Evolutionary conservation across 768 basidiomycete genomes (phyloP), one percentile per base, ranked within the genome.

Genomic region (Podaxis carcinomalis): DNA sequence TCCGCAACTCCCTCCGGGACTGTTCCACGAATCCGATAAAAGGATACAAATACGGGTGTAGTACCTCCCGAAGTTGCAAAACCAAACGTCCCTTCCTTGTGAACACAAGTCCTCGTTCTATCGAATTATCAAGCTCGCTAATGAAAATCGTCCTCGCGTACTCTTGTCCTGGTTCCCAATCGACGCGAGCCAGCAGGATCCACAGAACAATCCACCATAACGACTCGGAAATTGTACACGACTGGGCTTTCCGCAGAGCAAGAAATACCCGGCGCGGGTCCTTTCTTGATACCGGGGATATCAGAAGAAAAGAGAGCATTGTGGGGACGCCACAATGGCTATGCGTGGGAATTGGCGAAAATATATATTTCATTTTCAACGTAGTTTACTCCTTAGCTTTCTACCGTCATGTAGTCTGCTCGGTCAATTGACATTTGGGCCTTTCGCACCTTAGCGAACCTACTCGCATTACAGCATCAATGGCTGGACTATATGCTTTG

Each of bases 181-280:
- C 10, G 6, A 52, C 11, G 6, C 51, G 32, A 9, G 9, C 27
- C 7, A 36, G 27, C 5, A 35, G 16, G 16, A 62, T 32, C 47
- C 55, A 62, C 10, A 62, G 27, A 3, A 32, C 11, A 7, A 62
- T 47, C 61, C 56, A 62, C 32, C 13, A 56, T 11, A 57, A 14
- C 0, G 61, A 62, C 32, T 62, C 55, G 51, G 28, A 52, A 52
- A 9, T 52, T 19, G 16, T 16, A 35, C 14, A 55, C 1, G 23
- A 23, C 23, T 37, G 5, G 47, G n/a, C 16, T 32, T 32, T 32
- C 9, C 32, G 32, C 32, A 9, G 7, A 32, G 7, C 3, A 7
- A 2, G 32, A 9, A 9, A 32, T 2, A 32, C 9, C 32, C 7
- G 32, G 32, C 7, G 32, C 32, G 32, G 32, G 32, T 1, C 32